phyloP scores from a whole-genome alignment of 192 early-diverging fungal genomes.

The Dispira parvispora region DNA sequence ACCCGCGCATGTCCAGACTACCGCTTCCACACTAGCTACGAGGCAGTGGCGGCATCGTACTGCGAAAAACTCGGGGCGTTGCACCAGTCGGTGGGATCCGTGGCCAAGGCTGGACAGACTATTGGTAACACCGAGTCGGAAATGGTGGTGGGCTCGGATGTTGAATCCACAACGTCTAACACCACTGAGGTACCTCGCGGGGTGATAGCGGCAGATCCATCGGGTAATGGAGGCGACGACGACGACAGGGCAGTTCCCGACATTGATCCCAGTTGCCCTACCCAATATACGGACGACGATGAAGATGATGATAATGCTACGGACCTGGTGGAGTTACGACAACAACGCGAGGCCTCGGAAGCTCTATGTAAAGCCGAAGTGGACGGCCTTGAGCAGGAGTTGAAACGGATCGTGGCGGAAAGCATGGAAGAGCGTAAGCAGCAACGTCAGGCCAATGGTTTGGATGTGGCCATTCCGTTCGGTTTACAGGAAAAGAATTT shows the following conservation, averaged over 20 bases:
- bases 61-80: conserved; percentile 33
- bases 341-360: conserved; percentile 31
- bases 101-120: background rate
- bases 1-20: conserved; percentile 43
- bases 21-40: conserved; percentile 18
- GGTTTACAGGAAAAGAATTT: background rate
- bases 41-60: conserved; percentile 60
- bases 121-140: background rate
- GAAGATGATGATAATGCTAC: conserved; percentile 24
- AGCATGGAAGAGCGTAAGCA: conserved; percentile 66
- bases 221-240: conserved; percentile 21
- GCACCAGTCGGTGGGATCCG: background rate
- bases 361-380: conserved; percentile 58
- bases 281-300: conserved; percentile 18
- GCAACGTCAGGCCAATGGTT: conserved; percentile 20
- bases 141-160: background rate
- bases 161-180: background rate
- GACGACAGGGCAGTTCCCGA: conserved; percentile 14
- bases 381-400: conserved; percentile 79
- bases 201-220: conserved; percentile 17
- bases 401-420: conserved; percentile 81
- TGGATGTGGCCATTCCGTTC: conserved; percentile 22
- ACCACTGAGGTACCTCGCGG: background rate
- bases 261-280: conserved; percentile 24
- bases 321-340: conserved; percentile 20